phyloP scores from a whole-genome alignment of 179 eudicot genomes.

The Vitellaria paradoxa region DNA sequence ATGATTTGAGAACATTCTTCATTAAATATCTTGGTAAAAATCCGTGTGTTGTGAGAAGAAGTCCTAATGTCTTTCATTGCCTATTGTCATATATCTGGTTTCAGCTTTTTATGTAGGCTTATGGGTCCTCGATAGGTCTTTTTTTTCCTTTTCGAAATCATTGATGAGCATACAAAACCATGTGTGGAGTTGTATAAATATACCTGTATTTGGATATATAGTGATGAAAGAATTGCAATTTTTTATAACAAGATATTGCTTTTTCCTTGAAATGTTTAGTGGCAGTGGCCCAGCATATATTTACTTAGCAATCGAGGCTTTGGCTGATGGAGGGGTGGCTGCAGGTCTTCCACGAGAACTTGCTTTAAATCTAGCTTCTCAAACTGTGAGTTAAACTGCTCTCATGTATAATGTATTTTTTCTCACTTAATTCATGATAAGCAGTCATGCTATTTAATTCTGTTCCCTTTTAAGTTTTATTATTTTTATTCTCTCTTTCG shows the following conservation, averaged over 20 bases:
- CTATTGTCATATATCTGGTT: not conserved
- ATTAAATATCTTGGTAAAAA: not conserved
- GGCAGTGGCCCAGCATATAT: conserved; percentile 96
- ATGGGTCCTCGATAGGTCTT: conserved; percentile 1
- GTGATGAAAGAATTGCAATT: not conserved
- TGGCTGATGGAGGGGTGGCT: conserved; percentile 99
- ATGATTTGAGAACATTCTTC: not conserved
- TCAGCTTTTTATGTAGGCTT: not conserved
- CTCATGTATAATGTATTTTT: not conserved
- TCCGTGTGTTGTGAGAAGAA: not conserved
- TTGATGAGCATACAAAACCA: not conserved
- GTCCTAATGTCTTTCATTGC: not conserved
- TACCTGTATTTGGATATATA: not conserved
- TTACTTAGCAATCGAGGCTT: conserved; percentile 88
- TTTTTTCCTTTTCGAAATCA: not conserved
- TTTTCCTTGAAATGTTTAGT: conserved; percentile 38
- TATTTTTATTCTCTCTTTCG: not conserved
- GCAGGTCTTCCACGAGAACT: conserved; percentile 94
- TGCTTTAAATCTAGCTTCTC: conserved; percentile 82
- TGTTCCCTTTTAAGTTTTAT: not conserved
- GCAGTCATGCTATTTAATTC: not conserved
- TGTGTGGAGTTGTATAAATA: not conserved
- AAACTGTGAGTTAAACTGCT: conserved; percentile 56
- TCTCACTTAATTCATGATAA: not conserved
- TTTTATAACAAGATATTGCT: not conserved